Conservation (phyloP, 2,329 filamentous ascomycete genomes). For the Ilyonectria robusta region DNA sequence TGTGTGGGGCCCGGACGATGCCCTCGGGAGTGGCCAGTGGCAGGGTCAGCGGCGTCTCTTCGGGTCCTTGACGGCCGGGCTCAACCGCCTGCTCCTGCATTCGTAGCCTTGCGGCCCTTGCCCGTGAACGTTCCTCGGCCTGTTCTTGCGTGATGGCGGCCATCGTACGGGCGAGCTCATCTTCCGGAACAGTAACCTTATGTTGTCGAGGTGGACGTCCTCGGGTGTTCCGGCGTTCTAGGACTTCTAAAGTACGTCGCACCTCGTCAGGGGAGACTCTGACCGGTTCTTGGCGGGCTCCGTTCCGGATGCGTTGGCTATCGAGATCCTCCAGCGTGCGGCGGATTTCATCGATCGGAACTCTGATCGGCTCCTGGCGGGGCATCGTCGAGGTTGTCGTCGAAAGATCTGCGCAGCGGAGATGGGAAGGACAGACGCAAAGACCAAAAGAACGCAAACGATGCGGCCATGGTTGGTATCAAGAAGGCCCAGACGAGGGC, state of each 20-base stretch:
- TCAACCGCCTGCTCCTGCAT: not conserved
- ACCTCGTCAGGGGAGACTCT: not conserved
- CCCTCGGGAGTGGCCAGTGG: not conserved
- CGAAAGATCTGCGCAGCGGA: too few relatives aligned
- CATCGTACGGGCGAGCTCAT: not conserved
- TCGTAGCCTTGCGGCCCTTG: not conserved
- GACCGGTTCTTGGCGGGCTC: not conserved
- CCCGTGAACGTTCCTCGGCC: not conserved
- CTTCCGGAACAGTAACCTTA: not conserved
- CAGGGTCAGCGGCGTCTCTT: not conserved
- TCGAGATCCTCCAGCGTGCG: not conserved
- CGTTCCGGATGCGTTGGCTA: not conserved
- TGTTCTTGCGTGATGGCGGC: not conserved
- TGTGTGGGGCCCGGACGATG: not conserved
- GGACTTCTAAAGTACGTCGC: not conserved
- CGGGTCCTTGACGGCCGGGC: not conserved
- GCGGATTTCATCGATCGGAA: not conserved
- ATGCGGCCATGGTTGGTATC: too few relatives aligned
- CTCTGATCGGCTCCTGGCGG: too few relatives aligned
- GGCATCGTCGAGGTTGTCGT: too few relatives aligned
- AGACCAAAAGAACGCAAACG: too few relatives aligned
- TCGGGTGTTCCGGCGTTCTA: not conserved
- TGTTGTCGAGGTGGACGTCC: not conserved
- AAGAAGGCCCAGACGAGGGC: too few relatives aligned
- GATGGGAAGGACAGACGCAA: too few relatives aligned